Conservation (phyloP, 2,329 filamentous ascomycete genomes). For the Elsinoe necatrix region DNA sequence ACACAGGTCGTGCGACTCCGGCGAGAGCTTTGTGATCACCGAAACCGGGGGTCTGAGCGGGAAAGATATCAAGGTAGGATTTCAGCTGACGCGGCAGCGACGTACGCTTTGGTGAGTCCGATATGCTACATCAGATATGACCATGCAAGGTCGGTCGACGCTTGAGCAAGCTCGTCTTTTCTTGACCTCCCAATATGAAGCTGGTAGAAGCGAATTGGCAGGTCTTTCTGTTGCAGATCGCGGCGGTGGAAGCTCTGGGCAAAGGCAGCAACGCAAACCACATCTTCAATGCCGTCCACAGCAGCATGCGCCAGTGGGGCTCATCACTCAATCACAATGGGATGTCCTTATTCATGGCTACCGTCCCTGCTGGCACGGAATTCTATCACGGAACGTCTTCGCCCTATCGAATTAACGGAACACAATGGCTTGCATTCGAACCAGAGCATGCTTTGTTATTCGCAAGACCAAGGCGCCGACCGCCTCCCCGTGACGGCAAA, state of each 20-base stretch:
- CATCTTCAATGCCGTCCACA: slow-evolving; percentile 66
- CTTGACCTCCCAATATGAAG: neutral
- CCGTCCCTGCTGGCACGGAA: slow-evolving; percentile 54
- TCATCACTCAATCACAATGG: slow-evolving; percentile 67
- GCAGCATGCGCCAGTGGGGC: slow-evolving; percentile 66
- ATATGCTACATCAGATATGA: neutral
- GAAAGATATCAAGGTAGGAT: neutral
- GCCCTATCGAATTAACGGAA: slow-evolving; percentile 41
- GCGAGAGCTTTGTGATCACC: neutral
- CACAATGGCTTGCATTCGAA: slow-evolving; percentile 70
- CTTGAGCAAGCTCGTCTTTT: neutral
- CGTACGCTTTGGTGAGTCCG: neutral
- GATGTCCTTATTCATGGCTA: slow-evolving; percentile 60
- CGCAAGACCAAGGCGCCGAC: slow-evolving; percentile 34
- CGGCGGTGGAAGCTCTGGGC: neutral
- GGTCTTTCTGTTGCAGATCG: neutral
- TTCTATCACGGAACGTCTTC: slow-evolving; percentile 57
- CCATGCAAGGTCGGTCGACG: neutral
- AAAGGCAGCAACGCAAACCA: slow-evolving; percentile 39
- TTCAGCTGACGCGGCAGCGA: neutral
- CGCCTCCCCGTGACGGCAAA: slow-evolving; percentile 3
- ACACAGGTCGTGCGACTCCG: neutral
- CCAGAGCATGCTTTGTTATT: slow-evolving; percentile 64
- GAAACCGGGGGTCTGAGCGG: neutral
- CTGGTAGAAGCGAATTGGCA: neutral